These are phyloP conservation scores for Aspergillus glaucus DNA, from an alignment of 2,329 filamentous ascomycete species.

Conservation along the genomic window DNA sequence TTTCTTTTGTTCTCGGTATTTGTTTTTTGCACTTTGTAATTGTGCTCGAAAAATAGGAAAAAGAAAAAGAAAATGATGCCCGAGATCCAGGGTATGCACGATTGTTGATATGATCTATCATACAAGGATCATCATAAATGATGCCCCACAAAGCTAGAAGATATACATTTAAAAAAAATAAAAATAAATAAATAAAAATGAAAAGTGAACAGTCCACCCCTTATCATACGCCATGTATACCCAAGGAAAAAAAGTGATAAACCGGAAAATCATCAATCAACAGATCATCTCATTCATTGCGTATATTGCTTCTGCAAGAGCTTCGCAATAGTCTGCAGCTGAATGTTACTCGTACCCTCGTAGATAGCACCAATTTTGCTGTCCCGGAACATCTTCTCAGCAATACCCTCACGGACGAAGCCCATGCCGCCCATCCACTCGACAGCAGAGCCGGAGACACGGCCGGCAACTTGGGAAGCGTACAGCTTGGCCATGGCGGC, in stretches of 20 bases:
- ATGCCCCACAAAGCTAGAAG: background rate
- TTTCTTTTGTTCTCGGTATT: background rate
- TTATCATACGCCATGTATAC: no score
- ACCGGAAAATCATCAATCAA: background rate
- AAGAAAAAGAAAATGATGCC: background rate
- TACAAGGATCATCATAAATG: background rate
- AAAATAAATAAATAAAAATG: background rate
- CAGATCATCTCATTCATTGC: constrained; percentile 30
- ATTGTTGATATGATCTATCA: background rate
- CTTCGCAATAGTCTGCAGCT: constrained; percentile 65
- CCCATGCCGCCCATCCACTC: constrained; percentile 99
- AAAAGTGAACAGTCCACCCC: background rate
- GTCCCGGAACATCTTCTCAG: constrained; percentile 96
- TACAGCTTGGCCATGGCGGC: constrained; percentile 98
- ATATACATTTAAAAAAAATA: background rate
- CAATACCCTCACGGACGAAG: constrained; percentile 90
- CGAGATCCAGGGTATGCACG: background rate
- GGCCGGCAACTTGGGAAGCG: constrained; percentile 84
- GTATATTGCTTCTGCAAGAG: constrained; percentile 64
- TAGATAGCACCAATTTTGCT: constrained; percentile 99
- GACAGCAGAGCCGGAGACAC: constrained; percentile 76
- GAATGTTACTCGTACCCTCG: constrained; percentile 70
- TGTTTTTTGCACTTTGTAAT: background rate
- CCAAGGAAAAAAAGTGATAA: background rate
- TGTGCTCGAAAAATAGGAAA: background rate